Base-by-base conservation (phyloP, 2,329 filamentous ascomycete species). In the Penicillium paneum region DNA sequence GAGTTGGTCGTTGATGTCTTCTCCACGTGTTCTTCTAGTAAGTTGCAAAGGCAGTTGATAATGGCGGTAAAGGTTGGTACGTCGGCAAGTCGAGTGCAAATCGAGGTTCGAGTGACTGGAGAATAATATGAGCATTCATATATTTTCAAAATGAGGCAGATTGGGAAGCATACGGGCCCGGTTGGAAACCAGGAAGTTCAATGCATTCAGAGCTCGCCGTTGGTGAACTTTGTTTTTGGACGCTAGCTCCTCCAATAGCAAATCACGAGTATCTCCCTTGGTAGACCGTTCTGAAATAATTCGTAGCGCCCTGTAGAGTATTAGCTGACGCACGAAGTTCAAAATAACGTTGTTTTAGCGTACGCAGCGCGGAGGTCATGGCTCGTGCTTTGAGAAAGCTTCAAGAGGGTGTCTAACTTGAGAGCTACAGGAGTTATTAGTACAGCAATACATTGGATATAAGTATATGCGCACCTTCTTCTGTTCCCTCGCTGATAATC, bases 401-500 rank as follows among this genome's bases (percentile, higher is more conserved):
- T 87, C 48, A 85, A 78, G 10, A 92, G 77, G 0, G 89, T 91
- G 39, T 81, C 78, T 11, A 85, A 67, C 54, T 85, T 82, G 39
- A 91, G 77, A 2, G 87, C 76, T 78, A 54, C 3, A 17, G 12
- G 5, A 3, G 8, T 10, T n/a, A 36, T 72, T 46, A 73, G 60
- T 48, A 43, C 10, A 26, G 21, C 6, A 3, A n/a, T 13, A 4
- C 6, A 19, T 21, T 11, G 3, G 8, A 8, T n/a, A 34, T 26
- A 4, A 0, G 8, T 6, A 1, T 7, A 13, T 55, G 29, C 63
- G n/a, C 15, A 76, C 76, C 82, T 66, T 91, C 87, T 66, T 91
- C 88, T 2, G 87, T 89, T 24, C 88, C 84, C 69, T 91, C 86
- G 13, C 85, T 88, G 60, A 90, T 88, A 68, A 89, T 89, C 62